Evolutionary conservation across 2,329 filamentous ascomycete genomes (phyloP), one percentile per base, ranked within the genome.

Genomic region (Alternaria novae-zelandiae): DNA sequence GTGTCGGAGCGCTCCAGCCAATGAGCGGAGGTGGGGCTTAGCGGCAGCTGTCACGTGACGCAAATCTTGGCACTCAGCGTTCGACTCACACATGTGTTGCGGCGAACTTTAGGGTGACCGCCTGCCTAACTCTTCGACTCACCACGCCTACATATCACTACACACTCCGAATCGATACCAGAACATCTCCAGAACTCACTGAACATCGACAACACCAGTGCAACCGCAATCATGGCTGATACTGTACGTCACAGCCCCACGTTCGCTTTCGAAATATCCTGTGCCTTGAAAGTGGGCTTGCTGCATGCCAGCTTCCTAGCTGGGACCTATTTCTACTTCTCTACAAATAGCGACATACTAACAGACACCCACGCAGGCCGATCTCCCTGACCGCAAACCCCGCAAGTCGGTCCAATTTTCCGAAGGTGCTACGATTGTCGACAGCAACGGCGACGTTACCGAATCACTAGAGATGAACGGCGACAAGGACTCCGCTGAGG

Each of bases 361-460:
- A 79, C 63, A 69, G 53, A 61, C 60, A 12, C 3, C 68, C 65
- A 71, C 69, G 57, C 63, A 84, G 83, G 81, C 83, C 75, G 79
- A 82, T 68, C 73, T 80, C 41, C 70, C 79, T 64, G 86, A 90
- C 75, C 87, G 87, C 79, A 94, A 92, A 82, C 89, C 91, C 77
- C 91, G 94, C 83, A 97, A 98, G 84, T 96, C 93, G 50, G 95
- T 98, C 77, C 90, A 94, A 70, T 98, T 98, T 82, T 94, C 91
- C 79, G 92, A 96, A 82, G 92, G 93, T 77, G 88, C 93, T 74
- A 88, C 92, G 70, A 89, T 97, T 75, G 94, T 97, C 80, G 92
- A 97, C 85, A 88, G 89, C 82, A 92, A 97, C 86, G 95, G 95
- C 75, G 89, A 90, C 79, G 89, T 97, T 79, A 93, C 88, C 76